phyloP scores from a whole-genome alignment of 768 basidiomycete genomes.

The Mycena vulgaris region DNA sequence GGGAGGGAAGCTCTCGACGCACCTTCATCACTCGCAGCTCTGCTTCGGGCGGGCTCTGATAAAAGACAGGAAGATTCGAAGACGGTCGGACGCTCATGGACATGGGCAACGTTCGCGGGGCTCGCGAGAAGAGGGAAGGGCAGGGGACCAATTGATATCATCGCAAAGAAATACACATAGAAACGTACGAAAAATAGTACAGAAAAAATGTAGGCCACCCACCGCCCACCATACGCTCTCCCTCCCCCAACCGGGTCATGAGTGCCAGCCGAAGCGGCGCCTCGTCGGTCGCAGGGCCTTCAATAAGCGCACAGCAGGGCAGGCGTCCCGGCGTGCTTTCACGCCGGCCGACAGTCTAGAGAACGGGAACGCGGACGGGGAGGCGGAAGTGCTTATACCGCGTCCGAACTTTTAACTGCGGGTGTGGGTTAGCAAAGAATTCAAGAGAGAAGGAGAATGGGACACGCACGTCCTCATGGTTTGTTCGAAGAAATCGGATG shows the following conservation, averaged over 20 bases:
- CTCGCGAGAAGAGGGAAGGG: too few species aligned
- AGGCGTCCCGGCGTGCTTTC: constrained; percentile 54
- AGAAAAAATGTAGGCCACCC: constrained; percentile 48
- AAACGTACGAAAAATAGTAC: background rate
- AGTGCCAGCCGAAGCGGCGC: constrained; percentile 81
- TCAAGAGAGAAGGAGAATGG: background rate
- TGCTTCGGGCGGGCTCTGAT: too few species aligned
- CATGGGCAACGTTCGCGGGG: too few species aligned
- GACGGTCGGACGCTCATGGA: too few species aligned
- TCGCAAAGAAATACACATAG: too few species aligned
- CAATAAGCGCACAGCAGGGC: constrained; percentile 51
- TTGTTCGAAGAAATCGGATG: constrained; percentile 68
- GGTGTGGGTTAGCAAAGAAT: constrained; percentile 13
- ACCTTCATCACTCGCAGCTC: too few species aligned
- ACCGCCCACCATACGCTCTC: constrained; percentile 40
- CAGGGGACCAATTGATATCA: too few species aligned
- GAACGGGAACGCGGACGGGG: constrained; percentile 97
- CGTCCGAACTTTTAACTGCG: constrained; percentile 88
- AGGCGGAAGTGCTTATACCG: constrained; percentile 84
- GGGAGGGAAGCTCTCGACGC: too few species aligned
- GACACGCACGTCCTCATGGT: constrained; percentile 72
- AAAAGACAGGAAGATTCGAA: too few species aligned
- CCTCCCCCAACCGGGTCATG: constrained; percentile 66
- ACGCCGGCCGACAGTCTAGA: constrained; percentile 64
- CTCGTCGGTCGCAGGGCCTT: constrained; percentile 68